Conservation (phyloP, 768 basidiomycete genomes). For the Kwoniella shandongensis region DNA sequence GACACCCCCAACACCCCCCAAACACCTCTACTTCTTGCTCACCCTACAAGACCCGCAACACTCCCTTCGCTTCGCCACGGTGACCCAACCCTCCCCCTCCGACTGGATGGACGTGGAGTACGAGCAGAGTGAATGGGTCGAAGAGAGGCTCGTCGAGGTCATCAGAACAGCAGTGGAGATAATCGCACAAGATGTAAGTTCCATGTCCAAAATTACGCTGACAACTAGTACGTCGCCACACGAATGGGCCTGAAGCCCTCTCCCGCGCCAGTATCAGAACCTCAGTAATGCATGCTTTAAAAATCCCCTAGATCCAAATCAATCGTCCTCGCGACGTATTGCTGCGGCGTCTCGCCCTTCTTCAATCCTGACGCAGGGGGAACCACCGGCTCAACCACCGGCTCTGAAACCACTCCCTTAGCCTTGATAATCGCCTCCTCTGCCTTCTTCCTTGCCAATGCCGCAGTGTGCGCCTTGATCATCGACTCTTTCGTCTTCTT, state of each 20-base stretch:
- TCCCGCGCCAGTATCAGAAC: too few relatives aligned
- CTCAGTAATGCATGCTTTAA: constrained; percentile 18
- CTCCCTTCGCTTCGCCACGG: constrained; percentile 69
- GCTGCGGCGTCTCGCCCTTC: constrained; percentile 40
- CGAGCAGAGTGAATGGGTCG: constrained; percentile 87
- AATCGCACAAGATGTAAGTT: constrained; percentile 72
- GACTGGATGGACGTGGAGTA: constrained; percentile 80
- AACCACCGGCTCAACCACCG: constrained; percentile 27
- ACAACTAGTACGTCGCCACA: constrained; percentile 33
- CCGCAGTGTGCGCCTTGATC: constrained; percentile 45
- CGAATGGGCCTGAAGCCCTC: constrained; percentile 38
- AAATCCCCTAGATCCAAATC: constrained; percentile 53
- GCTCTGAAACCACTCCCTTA: constrained; percentile 49
- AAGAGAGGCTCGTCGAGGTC: constrained; percentile 86
- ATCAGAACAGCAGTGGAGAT: constrained; percentile 82
- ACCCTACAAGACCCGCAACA: constrained; percentile 77
- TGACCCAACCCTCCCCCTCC: constrained; percentile 80
- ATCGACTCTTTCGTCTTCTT: constrained; percentile 70
- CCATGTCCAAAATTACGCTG: neutral
- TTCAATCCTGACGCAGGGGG: constrained; percentile 31
- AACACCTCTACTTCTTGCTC: constrained; percentile 69
- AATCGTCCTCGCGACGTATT: constrained; percentile 45
- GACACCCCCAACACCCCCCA: constrained; percentile 43
- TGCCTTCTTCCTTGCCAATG: constrained; percentile 65
- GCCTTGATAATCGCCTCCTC: constrained; percentile 73